A percentile compares a stretch with the other conserved stretches of the same genome.
Evolutionary conservation across 2,329 filamentous ascomycete species (phyloP).

Genomic region (Aspergillus sojae): DNA sequence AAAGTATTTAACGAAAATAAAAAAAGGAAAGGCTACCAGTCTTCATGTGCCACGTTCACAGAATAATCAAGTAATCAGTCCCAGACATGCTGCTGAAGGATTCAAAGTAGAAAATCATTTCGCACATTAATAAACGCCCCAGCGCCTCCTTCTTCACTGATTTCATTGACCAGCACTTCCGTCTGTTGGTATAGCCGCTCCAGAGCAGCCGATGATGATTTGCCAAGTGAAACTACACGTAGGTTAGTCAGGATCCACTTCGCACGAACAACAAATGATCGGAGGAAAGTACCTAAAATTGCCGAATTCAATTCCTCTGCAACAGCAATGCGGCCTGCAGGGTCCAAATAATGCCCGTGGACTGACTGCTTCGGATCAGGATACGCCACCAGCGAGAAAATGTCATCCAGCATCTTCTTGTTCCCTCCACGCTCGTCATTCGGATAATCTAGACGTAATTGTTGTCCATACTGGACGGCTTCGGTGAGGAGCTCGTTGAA

Average conservation of each 20-base stretch:
- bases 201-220: conserved; percentile 81
- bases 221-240: conserved; percentile 78
- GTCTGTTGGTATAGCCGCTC: conserved; percentile 87
- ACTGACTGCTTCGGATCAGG: conserved; percentile 75
- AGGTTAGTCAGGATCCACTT: conserved; percentile 10
- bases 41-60: conserved; percentile 15
- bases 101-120: conserved; percentile 49
- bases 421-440: conserved; percentile 71
- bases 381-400: conserved; percentile 88
- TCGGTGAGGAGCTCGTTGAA: conserved; percentile 63
- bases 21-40: conserved; percentile 2
- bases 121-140: conserved; percentile 79
- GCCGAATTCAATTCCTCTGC: conserved; percentile 94
- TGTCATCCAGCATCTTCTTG: conserved; percentile 74
- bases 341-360: conserved; percentile 77
- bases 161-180: conserved; percentile 78
- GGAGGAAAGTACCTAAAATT: conserved; percentile 70
- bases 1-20: conserved; percentile 7
- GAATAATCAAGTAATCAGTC: conserved; percentile 5
- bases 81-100: conserved; percentile 8
- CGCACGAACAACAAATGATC: conserved; percentile 6
- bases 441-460: conserved; percentile 75
- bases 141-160: conserved; percentile 76
- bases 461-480: conserved; percentile 77
- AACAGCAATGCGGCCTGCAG: conserved; percentile 72